Base-by-base conservation (phyloP, 805 yeast species). In the Saccharomycopsis sp. region DNA sequence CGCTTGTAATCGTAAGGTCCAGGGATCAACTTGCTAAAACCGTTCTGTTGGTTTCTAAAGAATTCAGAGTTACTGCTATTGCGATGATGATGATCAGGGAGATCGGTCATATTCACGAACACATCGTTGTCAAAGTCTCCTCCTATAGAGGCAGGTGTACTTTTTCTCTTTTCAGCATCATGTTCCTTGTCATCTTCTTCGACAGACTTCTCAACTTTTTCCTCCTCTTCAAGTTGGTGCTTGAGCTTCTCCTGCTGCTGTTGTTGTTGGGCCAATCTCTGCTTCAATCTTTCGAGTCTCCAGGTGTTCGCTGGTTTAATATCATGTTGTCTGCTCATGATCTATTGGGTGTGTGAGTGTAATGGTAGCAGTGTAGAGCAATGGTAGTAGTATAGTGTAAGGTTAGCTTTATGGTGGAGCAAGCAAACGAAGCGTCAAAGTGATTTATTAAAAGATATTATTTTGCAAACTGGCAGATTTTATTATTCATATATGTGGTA, bases 271-370 rank as follows among this genome's bases (percentile, higher is more conserved):
- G 34, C 47, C 23, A 56, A 23, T 50, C 64, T 59, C 55, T 61
- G 62, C 44, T 52, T 58, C 3, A 55, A 59, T 24, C 58, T 53
- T 29, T 61, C 64, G 3, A 61, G 52, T 54, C 64, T 56, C 64
- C 64, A 61, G n/a, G 64, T 61, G 20, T 57, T 54, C 3, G 60
- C 55, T 3, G 64, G 64, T 52, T 61, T 61, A 14, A 58, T 52
- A 19, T 56, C 54, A 12, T 25, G 23, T 25, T 54, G 55, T 44
- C 49, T 44, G 49, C 20, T 44, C 49, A 44, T 44, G 38, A 12
- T 29, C 38, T 29, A 29, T 29, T 5, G 12, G 38, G 38, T 29
- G 12, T 29, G 38, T 29, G 38, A 7, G 38, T 29, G 38, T 29
- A 29, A 29, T 29, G 38, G 12, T 29, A 7, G 38, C 38, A 7